These are phyloP conservation scores for Eutypella sp. DNA, from an alignment of 2,329 filamentous ascomycete species.

Conservation along the genomic window DNA sequence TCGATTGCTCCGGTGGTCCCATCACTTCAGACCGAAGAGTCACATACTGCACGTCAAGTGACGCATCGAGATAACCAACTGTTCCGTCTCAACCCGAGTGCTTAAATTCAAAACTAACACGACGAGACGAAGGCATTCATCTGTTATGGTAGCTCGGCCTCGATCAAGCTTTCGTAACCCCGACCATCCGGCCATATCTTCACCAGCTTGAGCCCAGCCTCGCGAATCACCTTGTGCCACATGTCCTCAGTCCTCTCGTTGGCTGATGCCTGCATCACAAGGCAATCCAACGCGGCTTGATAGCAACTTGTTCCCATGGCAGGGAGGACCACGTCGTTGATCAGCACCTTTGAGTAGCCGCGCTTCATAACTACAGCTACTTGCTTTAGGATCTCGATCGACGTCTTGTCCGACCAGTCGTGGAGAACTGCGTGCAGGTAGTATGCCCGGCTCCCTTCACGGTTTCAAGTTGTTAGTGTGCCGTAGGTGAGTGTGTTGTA, in stretches of 20 bases:
- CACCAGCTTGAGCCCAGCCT: slow-evolving; percentile 14
- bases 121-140: too few relatives aligned
- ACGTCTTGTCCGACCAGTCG: slow-evolving; percentile 33
- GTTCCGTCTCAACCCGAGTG: too few relatives aligned
- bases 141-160: slow-evolving; percentile 18
- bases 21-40: too few relatives aligned
- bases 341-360: slow-evolving; percentile 35
- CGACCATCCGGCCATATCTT: slow-evolving; percentile 14
- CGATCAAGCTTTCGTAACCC: slow-evolving; percentile 14
- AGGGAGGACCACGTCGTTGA: slow-evolving; percentile 38
- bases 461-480: background rate
- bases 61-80: too few relatives aligned
- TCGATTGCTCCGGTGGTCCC: too few relatives aligned
- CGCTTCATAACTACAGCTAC: slow-evolving; percentile 24
- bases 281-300: slow-evolving; percentile 15
- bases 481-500: too few relatives aligned
- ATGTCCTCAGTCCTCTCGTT: slow-evolving; percentile 15
- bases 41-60: too few relatives aligned
- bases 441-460: slow-evolving; percentile 26
- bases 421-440: slow-evolving; percentile 32
- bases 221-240: slow-evolving; percentile 13
- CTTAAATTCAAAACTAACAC: too few relatives aligned
- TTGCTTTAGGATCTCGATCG: slow-evolving; percentile 27
- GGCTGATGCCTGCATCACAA: slow-evolving; percentile 16
- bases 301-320: slow-evolving; percentile 24